Evolutionary conservation across 1,284 basidiomycete species (phyloP), one percentile per base, ranked within the genome.

Genomic region (Thecaphora frezii): DNA sequence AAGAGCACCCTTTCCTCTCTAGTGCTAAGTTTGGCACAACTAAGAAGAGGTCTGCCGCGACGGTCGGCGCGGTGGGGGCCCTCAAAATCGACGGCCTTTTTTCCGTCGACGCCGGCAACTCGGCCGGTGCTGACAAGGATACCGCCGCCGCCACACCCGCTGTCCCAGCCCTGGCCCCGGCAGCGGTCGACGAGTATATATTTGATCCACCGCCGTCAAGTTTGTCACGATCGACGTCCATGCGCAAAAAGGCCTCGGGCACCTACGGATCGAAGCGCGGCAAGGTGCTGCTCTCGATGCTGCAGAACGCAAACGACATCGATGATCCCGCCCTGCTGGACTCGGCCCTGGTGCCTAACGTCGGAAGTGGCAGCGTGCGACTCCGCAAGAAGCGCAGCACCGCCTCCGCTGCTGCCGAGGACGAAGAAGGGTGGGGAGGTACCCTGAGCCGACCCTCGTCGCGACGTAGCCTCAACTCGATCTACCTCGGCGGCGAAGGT

Each of bases 341-440:
- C 57, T 2, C 42, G 45, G 28, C 19, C 42, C 16, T 7, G 49
- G 14, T 28, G 10, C 25, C 28, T 8, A 8, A 7, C 8, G 14
- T 7, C 13, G 39, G 28, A 14, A 45, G 42, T 16, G 14, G 8
- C 21, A 44, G 51, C n/a, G 46, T 53, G 51, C 52, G 54, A 3
- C 63, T 58, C 33, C 43, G 54, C 13, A 57, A 48, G 21, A 2
- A 28, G 10, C 19, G 36, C 21, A 14, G 23, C 26, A 36, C 43
- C 16, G 42, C 42, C 21, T 8, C 25, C 8, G n/a, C 24, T 26
- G 25, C 22, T 12, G 48, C 58, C 24, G 55, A 50, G 21, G 60
- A 67, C 38, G 57, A 67, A 40, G 56, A 63, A 26, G 63, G 60
- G 2, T 70, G 64, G 67, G 65, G 64, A 24, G 59, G 60, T n/a